Evolutionary conservation across 805 yeast genomes (phyloP).

Genomic region (Cyberlindnera suaveolens): DNA sequence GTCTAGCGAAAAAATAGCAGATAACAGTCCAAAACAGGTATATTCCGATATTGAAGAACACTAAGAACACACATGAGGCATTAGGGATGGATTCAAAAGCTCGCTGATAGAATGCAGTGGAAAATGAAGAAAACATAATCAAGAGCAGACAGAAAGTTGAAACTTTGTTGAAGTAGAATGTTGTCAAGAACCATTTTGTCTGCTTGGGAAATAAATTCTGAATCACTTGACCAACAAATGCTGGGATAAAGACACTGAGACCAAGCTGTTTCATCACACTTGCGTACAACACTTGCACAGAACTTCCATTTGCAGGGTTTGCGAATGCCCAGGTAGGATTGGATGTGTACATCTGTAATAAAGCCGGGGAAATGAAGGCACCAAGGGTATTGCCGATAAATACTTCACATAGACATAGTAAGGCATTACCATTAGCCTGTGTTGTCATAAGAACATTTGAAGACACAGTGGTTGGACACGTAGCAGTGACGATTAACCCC

Average conservation of each 20-base stretch:
- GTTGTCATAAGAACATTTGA: conserved; percentile 92
- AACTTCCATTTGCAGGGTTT: conserved; percentile 60
- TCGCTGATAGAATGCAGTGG: conserved; percentile 79
- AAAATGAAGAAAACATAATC: conserved; percentile 73
- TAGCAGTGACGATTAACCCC: conserved; percentile 76
- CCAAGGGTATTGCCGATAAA: conserved; percentile 81
- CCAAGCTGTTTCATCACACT: conserved; percentile 87
- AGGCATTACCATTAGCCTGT: conserved; percentile 76
- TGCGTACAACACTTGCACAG: conserved; percentile 54
- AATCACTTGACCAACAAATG: conserved; percentile 80
- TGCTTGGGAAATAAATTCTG: conserved; percentile 66
- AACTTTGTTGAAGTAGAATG: conserved; percentile 59
- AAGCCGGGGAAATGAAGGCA: conserved; percentile 82
- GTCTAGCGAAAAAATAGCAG: conserved; percentile 56
- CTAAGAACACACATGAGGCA: conserved; percentile 65
- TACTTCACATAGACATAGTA: conserved; percentile 79
- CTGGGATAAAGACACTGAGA: conserved; percentile 73
- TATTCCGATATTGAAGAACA: conserved; percentile 77
- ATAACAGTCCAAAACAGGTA: conserved; percentile 70
- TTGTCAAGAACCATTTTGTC: conserved; percentile 51
- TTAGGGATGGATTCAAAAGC: conserved; percentile 70
- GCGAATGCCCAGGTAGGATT: conserved; percentile 64
- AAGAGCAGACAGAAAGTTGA: conserved; percentile 76
- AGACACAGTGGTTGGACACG: conserved; percentile 89
- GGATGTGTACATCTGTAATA: conserved; percentile 62